Base-by-base conservation (phyloP, 2,329 filamentous ascomycete genomes). In the Pezicula neosporulosa region DNA sequence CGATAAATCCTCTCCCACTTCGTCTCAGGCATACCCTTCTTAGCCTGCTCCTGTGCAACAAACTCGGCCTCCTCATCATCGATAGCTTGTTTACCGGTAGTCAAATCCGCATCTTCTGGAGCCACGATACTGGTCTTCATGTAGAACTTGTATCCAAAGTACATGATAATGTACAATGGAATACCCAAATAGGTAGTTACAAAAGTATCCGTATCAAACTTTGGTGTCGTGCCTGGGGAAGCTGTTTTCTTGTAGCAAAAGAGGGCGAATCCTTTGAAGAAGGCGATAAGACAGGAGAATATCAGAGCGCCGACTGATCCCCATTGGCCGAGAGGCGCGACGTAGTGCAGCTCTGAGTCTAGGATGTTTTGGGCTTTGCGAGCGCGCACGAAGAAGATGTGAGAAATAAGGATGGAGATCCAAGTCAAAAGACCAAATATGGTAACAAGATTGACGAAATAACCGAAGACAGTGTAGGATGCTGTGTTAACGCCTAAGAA, bases 251-350 rank as follows among this genome's bases (percentile, higher is more conserved):
- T 84, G 75, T 87, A 87, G 68, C 87, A 81, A 58, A 89, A 89
- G 47, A 63, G 52, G 50, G 81, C 77, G 70, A 83, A 94, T 76
- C 90, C 92, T 79, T 94, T 95, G 64, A 89, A 93, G 47, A 95
- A 65, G 2, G 86, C 81, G 55, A 94, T 87, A 33, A 94, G 65
- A 63, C 78, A 76, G 70, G 87, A 90, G 71, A 90, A 85, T 63
- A 76, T 72, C 2, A 94, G 76, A 0, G 86, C 86, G 53, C 74
- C 72, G 64, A 83, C 83, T 0, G 85, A 90, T 10, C 89, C 90
- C 55, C 67, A 79, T 36, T 83, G 70, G n/a, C 89, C 88, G 15
- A 92, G 77, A 0, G 89, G 89, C 0, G 89, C 86, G 15, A 76
- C 76, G 66, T 86, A 91, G 1, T 82, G 79, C 54, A 88, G 71